phyloP scores from a whole-genome alignment of 2,329 filamentous ascomycete genomes.

The Trichoderma koningiopsis region DNA sequence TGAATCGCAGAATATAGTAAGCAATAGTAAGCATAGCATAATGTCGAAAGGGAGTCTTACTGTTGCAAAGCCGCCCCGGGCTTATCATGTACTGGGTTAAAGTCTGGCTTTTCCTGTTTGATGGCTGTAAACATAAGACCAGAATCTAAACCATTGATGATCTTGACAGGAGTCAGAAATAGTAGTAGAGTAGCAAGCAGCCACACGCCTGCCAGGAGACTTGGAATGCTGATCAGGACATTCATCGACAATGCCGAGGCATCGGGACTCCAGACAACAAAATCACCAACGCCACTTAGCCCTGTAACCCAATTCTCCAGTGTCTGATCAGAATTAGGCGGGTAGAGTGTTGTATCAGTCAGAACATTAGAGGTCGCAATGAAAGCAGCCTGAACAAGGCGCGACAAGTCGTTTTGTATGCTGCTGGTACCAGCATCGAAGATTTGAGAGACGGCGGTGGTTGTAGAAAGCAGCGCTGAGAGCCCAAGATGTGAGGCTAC shows the following conservation, averaged over 20 bases:
- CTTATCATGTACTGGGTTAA: neutral
- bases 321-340: neutral
- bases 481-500: neutral
- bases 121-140: neutral
- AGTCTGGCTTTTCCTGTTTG: neutral
- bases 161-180: neutral
- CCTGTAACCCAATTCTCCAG: neutral
- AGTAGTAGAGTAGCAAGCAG: neutral
- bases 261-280: neutral
- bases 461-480: neutral
- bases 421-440: constrained; percentile 4
- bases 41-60: neutral
- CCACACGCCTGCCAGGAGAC: neutral
- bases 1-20: neutral
- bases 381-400: neutral
- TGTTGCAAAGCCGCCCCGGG: neutral
- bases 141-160: neutral
- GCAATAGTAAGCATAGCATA: too few species aligned
- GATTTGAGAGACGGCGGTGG: neutral
- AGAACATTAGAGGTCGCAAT: neutral
- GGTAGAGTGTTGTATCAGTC: neutral
- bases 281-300: neutral
- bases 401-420: neutral
- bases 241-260: neutral
- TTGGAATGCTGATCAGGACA: neutral